A percentile compares a stretch with the other conserved stretches of the same genome.
Conservation (phyloP, 2,329 filamentous ascomycete species). For the Elsinoe ampelina region DNA sequence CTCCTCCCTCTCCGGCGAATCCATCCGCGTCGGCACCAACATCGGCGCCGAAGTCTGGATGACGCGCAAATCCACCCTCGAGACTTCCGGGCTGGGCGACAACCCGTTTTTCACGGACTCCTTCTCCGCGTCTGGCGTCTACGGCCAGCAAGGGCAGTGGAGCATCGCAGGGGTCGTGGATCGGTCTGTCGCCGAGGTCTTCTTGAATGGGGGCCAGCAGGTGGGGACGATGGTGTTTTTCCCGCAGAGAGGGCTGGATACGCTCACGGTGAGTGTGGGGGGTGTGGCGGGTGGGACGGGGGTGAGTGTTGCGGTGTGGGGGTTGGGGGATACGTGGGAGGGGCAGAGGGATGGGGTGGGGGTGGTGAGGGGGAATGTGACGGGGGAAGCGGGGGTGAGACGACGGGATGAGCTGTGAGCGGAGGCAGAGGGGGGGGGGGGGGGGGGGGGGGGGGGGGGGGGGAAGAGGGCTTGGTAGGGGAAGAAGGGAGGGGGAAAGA, state of each 20-base stretch:
- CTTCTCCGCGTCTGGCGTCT: conserved; percentile 33
- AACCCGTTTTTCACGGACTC: conserved; percentile 49
- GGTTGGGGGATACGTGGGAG: conserved; percentile 31
- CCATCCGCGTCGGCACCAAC: conserved; percentile 41
- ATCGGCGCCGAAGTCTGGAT: conserved; percentile 44
- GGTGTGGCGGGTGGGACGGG: conserved; percentile 30
- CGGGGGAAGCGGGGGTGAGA: conserved; percentile 12
- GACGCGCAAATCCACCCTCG: conserved; percentile 40
- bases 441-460: background rate
- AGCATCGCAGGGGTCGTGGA: conserved; percentile 44
- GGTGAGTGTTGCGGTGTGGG: conserved; percentile 33
- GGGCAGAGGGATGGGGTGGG: conserved; percentile 27
- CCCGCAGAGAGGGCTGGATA: conserved; percentile 35
- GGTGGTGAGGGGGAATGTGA: conserved; percentile 28
- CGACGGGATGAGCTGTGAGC: background rate
- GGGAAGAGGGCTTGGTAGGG: background rate
- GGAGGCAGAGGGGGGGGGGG: background rate
- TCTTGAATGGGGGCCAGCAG: conserved; percentile 43
- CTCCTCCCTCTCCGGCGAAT: conserved; percentile 42
- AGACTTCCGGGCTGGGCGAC: conserved; percentile 32
- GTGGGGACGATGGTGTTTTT: conserved; percentile 45
- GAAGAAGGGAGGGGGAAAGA: too few species aligned
- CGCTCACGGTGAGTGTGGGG: conserved; percentile 28
- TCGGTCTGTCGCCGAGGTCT: conserved; percentile 46
- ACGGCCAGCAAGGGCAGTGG: conserved; percentile 26